Evolutionary conservation across 2,329 filamentous ascomycete genomes (phyloP).

Genomic region (Chaetomiaceae sp.): DNA sequence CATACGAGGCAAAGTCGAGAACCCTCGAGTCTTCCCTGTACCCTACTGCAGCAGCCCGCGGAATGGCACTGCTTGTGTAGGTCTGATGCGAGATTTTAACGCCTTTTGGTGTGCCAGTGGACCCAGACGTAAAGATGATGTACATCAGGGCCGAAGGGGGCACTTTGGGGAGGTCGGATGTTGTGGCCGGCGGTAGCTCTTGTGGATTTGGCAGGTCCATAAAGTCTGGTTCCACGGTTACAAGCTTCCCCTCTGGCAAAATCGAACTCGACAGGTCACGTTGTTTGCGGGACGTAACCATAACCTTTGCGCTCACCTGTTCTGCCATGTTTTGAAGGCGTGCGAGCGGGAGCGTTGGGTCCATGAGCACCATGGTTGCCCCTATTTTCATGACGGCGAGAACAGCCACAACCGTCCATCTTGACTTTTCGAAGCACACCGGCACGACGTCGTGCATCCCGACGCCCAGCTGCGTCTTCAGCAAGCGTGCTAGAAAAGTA

Average conservation of each 20-base stretch:
- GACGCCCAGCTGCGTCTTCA: slow-evolving; percentile 35
- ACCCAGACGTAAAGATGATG: slow-evolving; percentile 50
- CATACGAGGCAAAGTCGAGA: slow-evolving; percentile 34
- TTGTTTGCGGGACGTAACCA: slow-evolving; percentile 15
- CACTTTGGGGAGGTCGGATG: slow-evolving; percentile 17
- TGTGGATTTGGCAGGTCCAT: background rate
- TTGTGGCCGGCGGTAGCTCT: background rate
- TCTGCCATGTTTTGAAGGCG: slow-evolving; percentile 22
- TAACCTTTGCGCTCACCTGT: slow-evolving; percentile 20
- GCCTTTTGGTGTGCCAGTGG: slow-evolving; percentile 53
- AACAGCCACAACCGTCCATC: slow-evolving; percentile 25
- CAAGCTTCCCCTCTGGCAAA: slow-evolving; percentile 9
- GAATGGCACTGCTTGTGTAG: slow-evolving; percentile 30
- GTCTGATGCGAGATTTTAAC: slow-evolving; percentile 37
- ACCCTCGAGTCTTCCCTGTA: slow-evolving; percentile 33
- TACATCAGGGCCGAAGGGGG: slow-evolving; percentile 23
- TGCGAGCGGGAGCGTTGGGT: slow-evolving; percentile 23
- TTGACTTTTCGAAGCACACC: slow-evolving; percentile 25
- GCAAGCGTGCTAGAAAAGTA: slow-evolving; percentile 38
- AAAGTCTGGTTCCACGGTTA: slow-evolving; percentile 7
- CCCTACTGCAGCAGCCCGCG: slow-evolving; percentile 42
- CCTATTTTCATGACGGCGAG: slow-evolving; percentile 27
- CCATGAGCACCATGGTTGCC: slow-evolving; percentile 25
- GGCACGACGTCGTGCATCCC: slow-evolving; percentile 41
- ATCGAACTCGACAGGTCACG: slow-evolving; percentile 11